These are phyloP conservation scores for Thielaviopsis populi DNA, from an alignment of 2,329 filamentous ascomycete genomes.

Conservation along the genomic window DNA sequence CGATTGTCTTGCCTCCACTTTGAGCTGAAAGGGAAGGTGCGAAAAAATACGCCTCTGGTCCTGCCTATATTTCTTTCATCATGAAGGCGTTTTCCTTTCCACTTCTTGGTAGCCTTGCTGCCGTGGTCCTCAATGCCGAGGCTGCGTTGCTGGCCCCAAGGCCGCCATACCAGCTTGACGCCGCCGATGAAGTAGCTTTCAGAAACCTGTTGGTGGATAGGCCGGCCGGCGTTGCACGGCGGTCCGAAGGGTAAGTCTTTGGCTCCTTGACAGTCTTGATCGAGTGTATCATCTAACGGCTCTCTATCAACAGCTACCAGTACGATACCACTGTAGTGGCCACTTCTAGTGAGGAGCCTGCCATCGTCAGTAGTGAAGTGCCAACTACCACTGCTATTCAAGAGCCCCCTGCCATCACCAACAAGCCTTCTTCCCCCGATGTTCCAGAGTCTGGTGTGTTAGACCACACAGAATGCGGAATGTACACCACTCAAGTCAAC, in stretches of 20 bases:
- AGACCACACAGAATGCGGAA: slow-evolving; percentile 10
- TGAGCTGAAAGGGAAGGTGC: neutral
- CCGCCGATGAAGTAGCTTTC: neutral
- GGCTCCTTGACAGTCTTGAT: neutral
- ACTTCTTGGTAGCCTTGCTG: neutral
- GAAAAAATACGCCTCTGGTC: neutral
- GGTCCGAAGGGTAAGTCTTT: neutral
- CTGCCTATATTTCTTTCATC: neutral
- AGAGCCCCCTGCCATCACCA: neutral
- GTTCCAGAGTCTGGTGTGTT: slow-evolving; percentile 2
- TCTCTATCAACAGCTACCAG: neutral
- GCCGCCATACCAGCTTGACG: neutral
- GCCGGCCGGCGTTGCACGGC: neutral
- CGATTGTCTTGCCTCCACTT: neutral
- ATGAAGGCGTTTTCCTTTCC: neutral
- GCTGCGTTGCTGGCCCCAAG: neutral
- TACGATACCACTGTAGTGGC: neutral
- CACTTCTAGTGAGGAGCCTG: neutral
- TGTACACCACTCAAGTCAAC: slow-evolving; percentile 10
- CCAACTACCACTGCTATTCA: neutral
- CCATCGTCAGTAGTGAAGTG: neutral
- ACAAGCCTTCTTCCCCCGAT: neutral
- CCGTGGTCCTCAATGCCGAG: neutral
- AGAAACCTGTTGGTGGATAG: neutral
- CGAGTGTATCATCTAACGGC: neutral